These are phyloP conservation scores for Tritrichomonas musculus DNA, from an alignment of 208 protist species.

Conservation along the genomic window DNA sequence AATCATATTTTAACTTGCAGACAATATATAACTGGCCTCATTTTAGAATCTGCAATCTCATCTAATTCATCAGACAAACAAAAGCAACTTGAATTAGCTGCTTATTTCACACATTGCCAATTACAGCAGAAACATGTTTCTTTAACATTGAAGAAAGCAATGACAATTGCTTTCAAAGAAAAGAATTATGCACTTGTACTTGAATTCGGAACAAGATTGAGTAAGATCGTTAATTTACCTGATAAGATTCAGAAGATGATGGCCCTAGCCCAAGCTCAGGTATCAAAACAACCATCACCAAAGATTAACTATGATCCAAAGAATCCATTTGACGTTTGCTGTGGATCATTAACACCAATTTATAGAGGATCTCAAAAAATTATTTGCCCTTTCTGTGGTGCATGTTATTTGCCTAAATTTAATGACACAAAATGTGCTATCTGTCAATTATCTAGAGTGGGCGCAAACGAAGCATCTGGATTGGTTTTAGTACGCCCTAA, in stretches of 20 bases:
- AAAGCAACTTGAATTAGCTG: not conserved
- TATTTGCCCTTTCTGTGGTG: not conserved
- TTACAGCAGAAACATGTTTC: not conserved
- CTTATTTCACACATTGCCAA: not conserved
- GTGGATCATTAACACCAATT: not conserved
- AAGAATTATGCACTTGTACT: not conserved
- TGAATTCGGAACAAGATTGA: not conserved
- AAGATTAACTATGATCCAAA: not conserved
- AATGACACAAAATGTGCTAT: not conserved
- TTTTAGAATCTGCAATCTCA: not conserved
- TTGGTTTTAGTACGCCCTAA: not conserved
- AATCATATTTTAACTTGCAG: not conserved
- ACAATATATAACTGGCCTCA: not conserved
- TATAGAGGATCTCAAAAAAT: not conserved
- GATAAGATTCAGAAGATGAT: not conserved
- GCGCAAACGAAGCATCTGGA: not conserved
- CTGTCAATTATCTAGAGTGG: not conserved
- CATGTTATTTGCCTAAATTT: not conserved
- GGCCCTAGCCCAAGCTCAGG: not conserved
- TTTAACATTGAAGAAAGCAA: not conserved
- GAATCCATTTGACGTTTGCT: not conserved
- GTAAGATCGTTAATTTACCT: not conserved
- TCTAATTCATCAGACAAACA: not conserved
- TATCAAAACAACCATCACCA: not conserved
- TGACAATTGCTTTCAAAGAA: not conserved